These are phyloP conservation scores for Coemansia sp. DNA, from an alignment of 192 early-diverging fungal genomes.

Conservation along the genomic window DNA sequence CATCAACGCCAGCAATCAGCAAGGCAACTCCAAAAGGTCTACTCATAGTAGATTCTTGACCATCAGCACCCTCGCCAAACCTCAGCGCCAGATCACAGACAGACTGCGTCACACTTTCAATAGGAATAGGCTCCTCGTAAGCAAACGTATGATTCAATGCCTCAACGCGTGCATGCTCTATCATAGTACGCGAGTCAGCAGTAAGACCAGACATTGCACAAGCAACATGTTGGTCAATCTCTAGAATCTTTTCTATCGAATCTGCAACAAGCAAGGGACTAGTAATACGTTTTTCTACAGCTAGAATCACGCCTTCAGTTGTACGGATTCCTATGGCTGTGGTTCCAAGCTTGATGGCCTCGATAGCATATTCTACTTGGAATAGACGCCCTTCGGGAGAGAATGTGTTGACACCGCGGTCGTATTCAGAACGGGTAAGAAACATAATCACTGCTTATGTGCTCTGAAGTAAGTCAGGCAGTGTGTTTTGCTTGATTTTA, in stretches of 20 bases:
- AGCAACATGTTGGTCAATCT: slow-evolving; percentile 93
- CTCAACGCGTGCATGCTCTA: slow-evolving; percentile 95
- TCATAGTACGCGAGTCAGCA: slow-evolving; percentile 96
- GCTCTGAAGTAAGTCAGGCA: too few relatives aligned
- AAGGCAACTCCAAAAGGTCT: slow-evolving; percentile 99
- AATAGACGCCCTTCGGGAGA: slow-evolving; percentile 98
- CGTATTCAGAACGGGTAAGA: slow-evolving; percentile 86
- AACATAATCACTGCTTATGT: slow-evolving; percentile 21
- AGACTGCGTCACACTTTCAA: slow-evolving; percentile 95
- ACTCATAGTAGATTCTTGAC: slow-evolving; percentile 97
- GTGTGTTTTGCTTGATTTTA: too few relatives aligned
- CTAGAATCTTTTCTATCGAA: slow-evolving; percentile 97
- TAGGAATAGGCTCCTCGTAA: slow-evolving; percentile 93
- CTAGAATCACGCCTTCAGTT: slow-evolving; percentile 87
- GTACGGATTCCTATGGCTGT: slow-evolving; percentile 98
- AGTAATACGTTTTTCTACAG: slow-evolving; percentile 96
- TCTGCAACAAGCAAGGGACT: slow-evolving; percentile 88
- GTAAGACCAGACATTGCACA: slow-evolving; percentile 97
- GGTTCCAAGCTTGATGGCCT: slow-evolving; percentile 98
- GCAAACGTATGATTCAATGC: slow-evolving; percentile 97
- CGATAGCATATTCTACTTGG: slow-evolving; percentile 99
- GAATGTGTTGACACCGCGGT: slow-evolving; percentile 99
- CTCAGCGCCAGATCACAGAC: slow-evolving; percentile 97
- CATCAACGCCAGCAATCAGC: slow-evolving; percentile 95
- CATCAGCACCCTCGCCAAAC: slow-evolving; percentile 96